Evolutionary conservation across 306 rosid species (phyloP).

Genomic region (Prunus kanzakura): DNA sequence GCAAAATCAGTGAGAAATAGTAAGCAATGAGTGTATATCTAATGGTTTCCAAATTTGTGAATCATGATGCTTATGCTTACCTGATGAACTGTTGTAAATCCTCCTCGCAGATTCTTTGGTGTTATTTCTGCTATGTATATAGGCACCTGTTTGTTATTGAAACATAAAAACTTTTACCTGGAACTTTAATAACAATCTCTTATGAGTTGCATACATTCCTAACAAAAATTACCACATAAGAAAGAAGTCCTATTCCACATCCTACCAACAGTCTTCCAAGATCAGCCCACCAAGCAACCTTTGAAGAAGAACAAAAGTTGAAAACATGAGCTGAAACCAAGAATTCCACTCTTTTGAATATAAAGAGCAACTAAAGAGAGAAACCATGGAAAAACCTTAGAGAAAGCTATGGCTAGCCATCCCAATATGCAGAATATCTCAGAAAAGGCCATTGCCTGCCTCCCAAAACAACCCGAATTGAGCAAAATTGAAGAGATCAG

Average conservation of each 20-base stretch:
- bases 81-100: conserved; percentile 65
- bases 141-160: conserved; percentile 51
- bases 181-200: neutral
- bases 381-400: conserved; percentile 44
- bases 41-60: neutral
- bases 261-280: conserved; percentile 77
- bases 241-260: conserved; percentile 81
- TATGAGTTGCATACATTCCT: conserved; percentile 2
- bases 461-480: conserved; percentile 20
- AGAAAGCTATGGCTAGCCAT: conserved; percentile 58
- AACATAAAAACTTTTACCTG: neutral
- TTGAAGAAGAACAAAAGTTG: conserved; percentile 29
- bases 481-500: neutral
- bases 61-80: conserved; percentile 22
- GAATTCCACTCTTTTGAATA: neutral
- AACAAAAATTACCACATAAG: conserved; percentile 61
- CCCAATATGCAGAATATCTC: conserved; percentile 71
- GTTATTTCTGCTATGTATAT: conserved; percentile 72
- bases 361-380: neutral
- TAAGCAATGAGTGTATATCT: neutral
- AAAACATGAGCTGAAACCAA: conserved; percentile 2
- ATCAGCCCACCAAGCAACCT: conserved; percentile 75
- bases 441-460: conserved; percentile 72
- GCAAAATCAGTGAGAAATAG: conserved; percentile 17
- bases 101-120: conserved; percentile 70